Evolutionary conservation across 306 rosid species (phyloP).

Genomic region (Mimosa bimucronata): DNA sequence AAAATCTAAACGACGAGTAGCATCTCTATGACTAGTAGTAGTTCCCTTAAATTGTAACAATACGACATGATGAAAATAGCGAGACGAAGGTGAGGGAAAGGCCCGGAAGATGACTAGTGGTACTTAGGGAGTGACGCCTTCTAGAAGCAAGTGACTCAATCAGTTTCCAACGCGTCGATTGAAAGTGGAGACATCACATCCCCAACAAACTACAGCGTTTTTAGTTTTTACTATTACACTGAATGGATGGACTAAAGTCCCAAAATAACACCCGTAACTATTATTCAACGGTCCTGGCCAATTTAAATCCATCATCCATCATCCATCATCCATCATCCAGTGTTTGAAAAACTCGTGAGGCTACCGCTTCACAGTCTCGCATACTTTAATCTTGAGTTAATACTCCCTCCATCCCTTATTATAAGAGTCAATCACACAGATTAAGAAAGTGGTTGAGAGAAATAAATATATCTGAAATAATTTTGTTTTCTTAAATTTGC

Average conservation of each 20-base stretch:
- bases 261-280: not conserved
- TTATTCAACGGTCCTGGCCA: not conserved
- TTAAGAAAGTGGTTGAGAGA: no score
- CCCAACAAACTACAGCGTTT: not conserved
- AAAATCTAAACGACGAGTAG: not conserved
- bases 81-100: no score
- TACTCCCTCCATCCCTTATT: no score
- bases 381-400: no score
- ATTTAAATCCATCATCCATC: no score
- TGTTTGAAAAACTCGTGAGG: not conserved
- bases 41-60: not conserved
- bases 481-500: no score
- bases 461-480: no score
- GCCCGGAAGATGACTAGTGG: no score
- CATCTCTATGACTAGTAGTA: not conserved
- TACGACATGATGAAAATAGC: not conserved
- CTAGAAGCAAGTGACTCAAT: conserved; percentile 10
- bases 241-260: not conserved
- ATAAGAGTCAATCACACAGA: no score
- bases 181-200: not conserved
- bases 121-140: not conserved
- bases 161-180: not conserved
- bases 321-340: not conserved
- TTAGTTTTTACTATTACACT: not conserved
- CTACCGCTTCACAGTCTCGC: no score